Evolutionary conservation across 2,329 filamentous ascomycete genomes (phyloP).

Genomic region (Cryphonectria nitschkei): DNA sequence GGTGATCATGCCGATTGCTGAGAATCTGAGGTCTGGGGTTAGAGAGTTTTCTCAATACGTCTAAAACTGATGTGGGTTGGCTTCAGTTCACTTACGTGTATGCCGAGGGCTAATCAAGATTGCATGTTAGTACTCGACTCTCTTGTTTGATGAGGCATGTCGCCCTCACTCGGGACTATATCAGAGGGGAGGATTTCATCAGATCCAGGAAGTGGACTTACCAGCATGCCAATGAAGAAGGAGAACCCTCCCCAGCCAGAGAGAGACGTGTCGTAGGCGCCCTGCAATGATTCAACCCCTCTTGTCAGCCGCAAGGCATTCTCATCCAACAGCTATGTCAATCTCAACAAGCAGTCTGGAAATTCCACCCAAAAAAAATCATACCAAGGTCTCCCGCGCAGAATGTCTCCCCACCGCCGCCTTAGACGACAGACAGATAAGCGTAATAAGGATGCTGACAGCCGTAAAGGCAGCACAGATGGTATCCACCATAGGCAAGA

Average conservation of each 20-base stretch:
- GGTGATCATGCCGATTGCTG: conserved; percentile 64
- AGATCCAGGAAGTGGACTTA: neutral
- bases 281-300: conserved; percentile 31
- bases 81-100: conserved; percentile 46
- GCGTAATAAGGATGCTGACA: conserved; percentile 58
- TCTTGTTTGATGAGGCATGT: neutral
- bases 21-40: conserved; percentile 44
- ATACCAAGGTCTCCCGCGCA: conserved; percentile 51
- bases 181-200: neutral
- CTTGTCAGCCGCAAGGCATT: neutral
- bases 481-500: conserved; percentile 62
- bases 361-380: conserved; percentile 4
- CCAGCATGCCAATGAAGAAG: conserved; percentile 64
- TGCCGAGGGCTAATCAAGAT: conserved; percentile 47
- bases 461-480: conserved; percentile 58
- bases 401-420: conserved; percentile 58
- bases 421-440: conserved; percentile 59
- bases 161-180: neutral
- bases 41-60: neutral
- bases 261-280: conserved; percentile 58
- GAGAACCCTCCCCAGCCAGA: conserved; percentile 63
- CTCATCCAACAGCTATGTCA: neutral
- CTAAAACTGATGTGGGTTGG: too few relatives aligned
- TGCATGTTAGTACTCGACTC: neutral
- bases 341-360: neutral